A percentile compares a stretch with the other conserved stretches of the same genome.
Conservation (phyloP, 106 monocot genomes). For the Iris macrosiphon region DNA sequence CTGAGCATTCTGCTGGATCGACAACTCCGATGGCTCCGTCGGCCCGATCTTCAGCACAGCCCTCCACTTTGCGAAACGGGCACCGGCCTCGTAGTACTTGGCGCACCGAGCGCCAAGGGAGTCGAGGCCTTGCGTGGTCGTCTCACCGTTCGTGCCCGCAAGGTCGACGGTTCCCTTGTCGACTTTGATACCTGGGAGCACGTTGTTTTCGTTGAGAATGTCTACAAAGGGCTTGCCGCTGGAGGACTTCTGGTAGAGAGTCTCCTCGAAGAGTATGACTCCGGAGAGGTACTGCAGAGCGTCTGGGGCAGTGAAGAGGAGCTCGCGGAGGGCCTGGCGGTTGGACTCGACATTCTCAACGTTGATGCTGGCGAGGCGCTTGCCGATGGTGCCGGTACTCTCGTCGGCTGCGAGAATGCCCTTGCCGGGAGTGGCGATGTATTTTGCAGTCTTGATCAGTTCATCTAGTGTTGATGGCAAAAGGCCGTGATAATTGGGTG, state of each 20-base stretch:
- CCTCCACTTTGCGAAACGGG: conserved; percentile 9
- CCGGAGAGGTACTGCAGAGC: conserved; percentile 14
- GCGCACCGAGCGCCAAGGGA: conserved; percentile 11
- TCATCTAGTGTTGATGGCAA: too few relatives aligned
- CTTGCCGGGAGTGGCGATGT: conserved; percentile 11
- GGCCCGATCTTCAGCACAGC: conserved; percentile 7
- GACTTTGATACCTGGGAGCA: conserved; percentile 10
- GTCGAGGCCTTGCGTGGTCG: conserved; percentile 8
- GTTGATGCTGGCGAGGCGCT: conserved; percentile 15
- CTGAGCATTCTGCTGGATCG: conserved; percentile 11
- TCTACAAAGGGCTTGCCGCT: conserved; percentile 12
- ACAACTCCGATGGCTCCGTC: conserved; percentile 7
- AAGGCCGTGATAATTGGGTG: too few relatives aligned
- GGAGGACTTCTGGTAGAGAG: conserved; percentile 2
- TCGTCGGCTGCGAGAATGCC: conserved; percentile 12
- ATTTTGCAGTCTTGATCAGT: conserved; percentile 11
- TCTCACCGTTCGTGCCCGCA: conserved; percentile 10
- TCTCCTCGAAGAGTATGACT: conserved; percentile 15
- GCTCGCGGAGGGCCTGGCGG: conserved; percentile 12
- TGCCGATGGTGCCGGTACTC: conserved; percentile 12
- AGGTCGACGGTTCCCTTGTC: conserved; percentile 11
- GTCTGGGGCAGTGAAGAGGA: conserved; percentile 11
- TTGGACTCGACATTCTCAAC: conserved; percentile 10
- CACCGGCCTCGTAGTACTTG: conserved; percentile 14
- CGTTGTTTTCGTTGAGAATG: not conserved